Conservation (phyloP, 257 asterid species). For the Apocynum venetum region DNA sequence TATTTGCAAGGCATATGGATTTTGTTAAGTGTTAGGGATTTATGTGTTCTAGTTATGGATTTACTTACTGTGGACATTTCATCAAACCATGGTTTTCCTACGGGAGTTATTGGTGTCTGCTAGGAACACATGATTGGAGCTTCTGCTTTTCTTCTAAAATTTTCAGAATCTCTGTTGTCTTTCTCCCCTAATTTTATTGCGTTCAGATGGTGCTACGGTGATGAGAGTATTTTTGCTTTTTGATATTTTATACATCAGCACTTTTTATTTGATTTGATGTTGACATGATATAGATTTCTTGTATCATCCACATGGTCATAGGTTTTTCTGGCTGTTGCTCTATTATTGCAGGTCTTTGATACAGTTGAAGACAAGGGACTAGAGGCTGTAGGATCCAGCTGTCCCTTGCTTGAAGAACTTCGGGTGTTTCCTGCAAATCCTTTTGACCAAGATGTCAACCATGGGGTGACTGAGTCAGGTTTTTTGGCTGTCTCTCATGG, state of each 20-base stretch:
- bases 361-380: conserved; percentile 82
- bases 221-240: background rate
- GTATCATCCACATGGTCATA: background rate
- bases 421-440: conserved; percentile 83
- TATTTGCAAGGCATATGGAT: background rate
- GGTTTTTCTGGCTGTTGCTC: background rate
- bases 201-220: background rate
- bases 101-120: background rate
- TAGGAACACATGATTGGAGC: background rate
- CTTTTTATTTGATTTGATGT: background rate
- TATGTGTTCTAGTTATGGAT: background rate
- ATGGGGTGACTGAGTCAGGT: conserved; percentile 73
- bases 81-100: background rate
- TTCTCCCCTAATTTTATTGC: background rate
- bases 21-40: background rate
- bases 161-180: background rate
- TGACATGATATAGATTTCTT: background rate
- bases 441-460: conserved; percentile 41
- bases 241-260: background rate
- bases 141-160: background rate
- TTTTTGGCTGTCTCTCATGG: conserved; percentile 78
- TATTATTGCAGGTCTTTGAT: conserved; percentile 50
- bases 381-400: conserved; percentile 65
- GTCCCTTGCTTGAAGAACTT: conserved; percentile 77
- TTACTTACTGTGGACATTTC: background rate